These are phyloP conservation scores for Boletus rubropictus DNA, from an alignment of 768 basidiomycete genomes.

Conservation along the genomic window DNA sequence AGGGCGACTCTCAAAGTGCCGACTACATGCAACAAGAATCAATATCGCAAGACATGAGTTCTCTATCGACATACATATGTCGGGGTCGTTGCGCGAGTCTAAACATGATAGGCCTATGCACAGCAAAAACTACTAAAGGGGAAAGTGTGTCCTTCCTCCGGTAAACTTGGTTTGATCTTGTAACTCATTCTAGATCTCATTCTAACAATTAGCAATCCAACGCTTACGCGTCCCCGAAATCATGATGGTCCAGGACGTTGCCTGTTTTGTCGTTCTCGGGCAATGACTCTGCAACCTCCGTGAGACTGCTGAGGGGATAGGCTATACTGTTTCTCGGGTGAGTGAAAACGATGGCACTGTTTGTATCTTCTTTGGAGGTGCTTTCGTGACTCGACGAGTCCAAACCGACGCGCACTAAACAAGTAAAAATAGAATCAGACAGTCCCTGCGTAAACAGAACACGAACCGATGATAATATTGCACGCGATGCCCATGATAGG, in stretches of 20 bases:
- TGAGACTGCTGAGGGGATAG: not conserved
- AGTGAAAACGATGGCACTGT: not conserved
- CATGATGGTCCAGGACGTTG: not conserved
- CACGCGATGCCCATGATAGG: conserved; percentile 10
- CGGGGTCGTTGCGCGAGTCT: too few relatives aligned
- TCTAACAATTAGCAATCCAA: too few relatives aligned
- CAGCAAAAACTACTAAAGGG: too few relatives aligned
- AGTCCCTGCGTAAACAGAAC: not conserved
- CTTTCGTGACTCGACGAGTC: not conserved
- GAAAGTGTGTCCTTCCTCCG: too few relatives aligned
- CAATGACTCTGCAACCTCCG: not conserved
- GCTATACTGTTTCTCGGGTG: not conserved
- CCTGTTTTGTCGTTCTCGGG: not conserved
- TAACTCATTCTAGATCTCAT: too few relatives aligned
- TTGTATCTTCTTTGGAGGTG: not conserved
- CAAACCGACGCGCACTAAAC: not conserved
- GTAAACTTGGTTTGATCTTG: too few relatives aligned
- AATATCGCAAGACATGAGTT: too few relatives aligned
- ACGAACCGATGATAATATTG: conserved; percentile 8
- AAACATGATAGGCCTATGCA: not conserved
- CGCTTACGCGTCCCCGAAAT: not conserved
- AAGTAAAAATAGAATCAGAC: not conserved
- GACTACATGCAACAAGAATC: too few relatives aligned
- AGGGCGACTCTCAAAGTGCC: too few relatives aligned
- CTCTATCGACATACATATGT: too few relatives aligned